Percentiles rank a stretch among this genome's conserved stretches.
Conservation (phyloP, 1,139 yeast genomes). For the Kodamaea anthophila region DNA sequence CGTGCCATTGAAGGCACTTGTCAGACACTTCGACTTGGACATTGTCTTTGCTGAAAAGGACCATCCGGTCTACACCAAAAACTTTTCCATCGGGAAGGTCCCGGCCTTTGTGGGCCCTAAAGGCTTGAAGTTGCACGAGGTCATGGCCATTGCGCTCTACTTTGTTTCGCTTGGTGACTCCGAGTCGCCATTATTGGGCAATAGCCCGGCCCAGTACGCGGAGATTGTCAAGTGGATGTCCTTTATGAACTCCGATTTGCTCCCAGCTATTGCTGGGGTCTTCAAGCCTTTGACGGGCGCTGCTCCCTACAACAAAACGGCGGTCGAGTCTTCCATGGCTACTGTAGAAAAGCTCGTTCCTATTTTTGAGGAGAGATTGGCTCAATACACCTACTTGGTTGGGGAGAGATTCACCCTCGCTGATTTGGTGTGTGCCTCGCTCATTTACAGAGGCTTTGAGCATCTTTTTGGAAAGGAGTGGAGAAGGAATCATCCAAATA, state of each 20-base stretch:
- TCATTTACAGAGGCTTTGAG: constrained; percentile 60
- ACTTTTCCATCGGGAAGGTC: constrained; percentile 67
- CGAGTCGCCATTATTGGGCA: constrained; percentile 49
- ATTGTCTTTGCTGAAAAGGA: constrained; percentile 42
- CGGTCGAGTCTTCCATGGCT: constrained; percentile 49
- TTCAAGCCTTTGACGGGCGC: constrained; percentile 32
- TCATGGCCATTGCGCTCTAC: constrained; percentile 62
- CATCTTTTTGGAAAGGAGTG: constrained; percentile 68
- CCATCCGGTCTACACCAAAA: constrained; percentile 38
- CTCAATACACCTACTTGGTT: constrained; percentile 77
- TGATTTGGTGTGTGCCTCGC: constrained; percentile 64
- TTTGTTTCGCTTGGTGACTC: constrained; percentile 21
- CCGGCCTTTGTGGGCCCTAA: constrained; percentile 81
- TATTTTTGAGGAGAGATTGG: constrained; percentile 59
- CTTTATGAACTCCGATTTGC: constrained; percentile 66
- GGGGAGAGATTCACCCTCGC: constrained; percentile 88
- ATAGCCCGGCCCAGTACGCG: constrained; percentile 61
- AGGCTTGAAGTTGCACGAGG: constrained; percentile 75
- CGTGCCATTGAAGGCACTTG: constrained; percentile 53
- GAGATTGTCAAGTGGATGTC: constrained; percentile 77
- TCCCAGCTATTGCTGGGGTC: constrained; percentile 34
- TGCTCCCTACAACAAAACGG: constrained; percentile 71
- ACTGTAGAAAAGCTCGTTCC: constrained; percentile 34
- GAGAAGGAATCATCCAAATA: constrained; percentile 68
- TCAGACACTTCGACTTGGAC: constrained; percentile 69